phyloP scores from a whole-genome alignment of 495 filamentous ascomycete genomes.

The Penicillium paxilli region DNA sequence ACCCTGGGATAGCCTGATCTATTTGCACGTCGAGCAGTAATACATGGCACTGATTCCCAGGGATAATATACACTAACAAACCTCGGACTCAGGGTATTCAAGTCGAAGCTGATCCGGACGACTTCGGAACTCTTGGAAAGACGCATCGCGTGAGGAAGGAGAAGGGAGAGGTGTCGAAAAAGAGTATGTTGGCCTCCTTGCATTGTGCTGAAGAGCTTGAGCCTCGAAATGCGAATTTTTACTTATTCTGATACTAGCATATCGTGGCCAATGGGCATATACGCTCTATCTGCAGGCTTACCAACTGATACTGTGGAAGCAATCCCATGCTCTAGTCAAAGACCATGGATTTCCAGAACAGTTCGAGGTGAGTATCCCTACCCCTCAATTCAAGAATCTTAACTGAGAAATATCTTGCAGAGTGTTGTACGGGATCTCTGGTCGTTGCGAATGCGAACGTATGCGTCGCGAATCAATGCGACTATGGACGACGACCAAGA shows the following conservation, averaged over 20 bases:
- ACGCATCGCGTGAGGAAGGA: constrained; percentile 55
- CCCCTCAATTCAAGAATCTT: not conserved
- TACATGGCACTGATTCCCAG: not conserved
- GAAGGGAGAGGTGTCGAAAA: constrained; percentile 49
- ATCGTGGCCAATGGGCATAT: constrained; percentile 62
- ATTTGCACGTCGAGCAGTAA: not conserved
- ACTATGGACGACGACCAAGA: constrained; percentile 31
- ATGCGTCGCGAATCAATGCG: constrained; percentile 39
- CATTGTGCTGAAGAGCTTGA: not conserved
- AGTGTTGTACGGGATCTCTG: constrained; percentile 66
- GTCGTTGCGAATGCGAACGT: constrained; percentile 59
- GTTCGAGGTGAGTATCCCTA: constrained; percentile 53
- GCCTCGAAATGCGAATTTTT: not conserved
- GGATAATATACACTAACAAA: not conserved
- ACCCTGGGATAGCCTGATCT: not conserved
- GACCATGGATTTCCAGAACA: constrained; percentile 61
- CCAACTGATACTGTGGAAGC: constrained; percentile 82
- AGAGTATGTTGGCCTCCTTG: constrained; percentile 35
- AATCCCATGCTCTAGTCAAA: constrained; percentile 63
- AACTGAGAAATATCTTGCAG: constrained; percentile 26
- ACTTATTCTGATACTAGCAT: constrained; percentile 30
- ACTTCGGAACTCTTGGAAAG: constrained; percentile 65
- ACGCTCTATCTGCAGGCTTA: constrained; percentile 80
- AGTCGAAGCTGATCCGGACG: constrained; percentile 74
- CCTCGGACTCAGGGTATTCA: constrained; percentile 35